Evolutionary conservation across 768 basidiomycete species (phyloP).

Genomic region (Kwoniella dejecticola): DNA sequence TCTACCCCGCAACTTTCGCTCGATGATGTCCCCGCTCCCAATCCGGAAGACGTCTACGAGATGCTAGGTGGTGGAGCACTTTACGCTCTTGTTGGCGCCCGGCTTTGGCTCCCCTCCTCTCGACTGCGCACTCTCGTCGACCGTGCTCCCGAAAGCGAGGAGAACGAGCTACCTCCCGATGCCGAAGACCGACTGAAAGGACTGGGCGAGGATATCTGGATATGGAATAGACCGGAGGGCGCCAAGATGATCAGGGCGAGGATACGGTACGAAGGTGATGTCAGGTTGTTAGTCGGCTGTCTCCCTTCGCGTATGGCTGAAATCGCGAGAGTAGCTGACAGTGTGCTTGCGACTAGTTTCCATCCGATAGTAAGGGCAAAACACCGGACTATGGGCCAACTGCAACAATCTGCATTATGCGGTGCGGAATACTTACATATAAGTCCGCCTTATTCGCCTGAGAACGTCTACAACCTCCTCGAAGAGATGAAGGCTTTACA

Average conservation of each 20-base stretch:
- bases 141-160: conserved; percentile 13
- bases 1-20: conserved; percentile 16
- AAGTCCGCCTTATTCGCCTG: conserved; percentile 36
- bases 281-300: conserved; percentile 37
- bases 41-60: conserved; percentile 20
- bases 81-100: conserved; percentile 45
- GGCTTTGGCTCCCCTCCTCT: conserved; percentile 37
- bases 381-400: conserved; percentile 21
- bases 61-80: conserved; percentile 45
- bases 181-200: conserved; percentile 23
- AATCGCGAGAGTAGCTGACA: not conserved
- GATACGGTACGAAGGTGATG: conserved; percentile 45
- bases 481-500: conserved; percentile 4
- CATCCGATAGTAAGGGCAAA: conserved; percentile 30
- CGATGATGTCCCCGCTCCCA: conserved; percentile 7
- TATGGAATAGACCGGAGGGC: conserved; percentile 28
- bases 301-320: conserved; percentile 3
- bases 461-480: conserved; percentile 28
- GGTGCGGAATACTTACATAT: conserved; percentile 42
- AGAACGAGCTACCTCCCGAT: conserved; percentile 25
- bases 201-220: conserved; percentile 43
- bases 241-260: conserved; percentile 37
- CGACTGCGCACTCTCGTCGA: conserved; percentile 34
- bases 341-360: conserved; percentile 28
- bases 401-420: conserved; percentile 29